phyloP scores from a whole-genome alignment of 192 early-diverging fungal genomes.

The Backusella circina region DNA sequence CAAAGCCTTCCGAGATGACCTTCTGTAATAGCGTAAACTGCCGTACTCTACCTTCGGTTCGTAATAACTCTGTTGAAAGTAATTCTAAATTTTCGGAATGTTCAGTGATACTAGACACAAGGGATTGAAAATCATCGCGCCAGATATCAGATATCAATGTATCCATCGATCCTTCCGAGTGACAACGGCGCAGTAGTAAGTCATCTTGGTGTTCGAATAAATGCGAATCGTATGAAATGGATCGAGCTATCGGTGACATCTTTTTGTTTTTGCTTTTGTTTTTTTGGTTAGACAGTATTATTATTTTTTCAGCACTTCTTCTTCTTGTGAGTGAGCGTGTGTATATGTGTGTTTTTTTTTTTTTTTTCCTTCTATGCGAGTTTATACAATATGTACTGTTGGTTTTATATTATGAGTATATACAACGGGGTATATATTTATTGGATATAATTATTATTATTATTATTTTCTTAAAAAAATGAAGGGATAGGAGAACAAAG shows the following conservation, averaged over 20 bases:
- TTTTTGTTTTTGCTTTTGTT: background rate
- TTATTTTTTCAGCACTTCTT: background rate
- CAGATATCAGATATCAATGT: background rate
- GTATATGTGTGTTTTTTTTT: background rate
- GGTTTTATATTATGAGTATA: background rate
- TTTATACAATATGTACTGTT: background rate
- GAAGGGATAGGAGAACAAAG: background rate
- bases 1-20: constrained; percentile 5
- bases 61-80: constrained; percentile 24
- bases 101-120: constrained; percentile 16
- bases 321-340: background rate
- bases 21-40: constrained; percentile 15
- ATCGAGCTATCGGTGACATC: background rate
- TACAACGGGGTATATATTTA: background rate
- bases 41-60: constrained; percentile 16
- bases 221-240: background rate
- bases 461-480: background rate
- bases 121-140: constrained; percentile 18
- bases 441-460: background rate
- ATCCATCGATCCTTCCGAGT: background rate
- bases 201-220: background rate
- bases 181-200: background rate
- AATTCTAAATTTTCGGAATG: constrained; percentile 29
- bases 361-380: background rate
- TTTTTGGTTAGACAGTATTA: background rate